A percentile compares a stretch with the other conserved stretches of the same genome.
Evolutionary conservation across 1,284 basidiomycete genomes (phyloP).

Genomic region (Lentinula novae-zelandiae): DNA sequence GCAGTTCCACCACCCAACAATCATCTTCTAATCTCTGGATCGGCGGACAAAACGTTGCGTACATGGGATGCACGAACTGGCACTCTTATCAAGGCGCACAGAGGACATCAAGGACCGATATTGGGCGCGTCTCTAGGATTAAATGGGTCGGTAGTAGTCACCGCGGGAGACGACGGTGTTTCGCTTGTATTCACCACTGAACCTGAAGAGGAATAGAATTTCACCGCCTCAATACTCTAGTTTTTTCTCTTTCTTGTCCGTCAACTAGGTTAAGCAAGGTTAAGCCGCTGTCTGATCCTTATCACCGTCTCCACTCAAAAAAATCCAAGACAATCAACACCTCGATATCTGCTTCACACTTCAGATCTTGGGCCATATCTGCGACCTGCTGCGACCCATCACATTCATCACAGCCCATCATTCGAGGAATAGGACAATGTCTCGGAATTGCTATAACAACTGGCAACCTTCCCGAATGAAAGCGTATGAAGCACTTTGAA

Average conservation of each 20-base stretch:
- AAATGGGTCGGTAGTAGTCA: slow-evolving; percentile 66
- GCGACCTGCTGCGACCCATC: too few species aligned
- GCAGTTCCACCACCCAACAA: slow-evolving; percentile 70
- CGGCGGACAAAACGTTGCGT: slow-evolving; percentile 81
- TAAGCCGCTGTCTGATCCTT: too few species aligned
- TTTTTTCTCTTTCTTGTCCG: not conserved
- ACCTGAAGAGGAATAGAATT: slow-evolving; percentile 25
- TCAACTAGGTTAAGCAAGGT: too few species aligned
- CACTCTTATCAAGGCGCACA: slow-evolving; percentile 72
- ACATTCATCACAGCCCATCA: too few species aligned
- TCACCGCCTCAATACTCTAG: not conserved
- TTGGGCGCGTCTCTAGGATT: slow-evolving; percentile 74
- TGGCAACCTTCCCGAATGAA: too few species aligned
- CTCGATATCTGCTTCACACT: too few species aligned
- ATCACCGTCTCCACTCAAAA: too few species aligned
- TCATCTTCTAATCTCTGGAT: slow-evolving; percentile 78
- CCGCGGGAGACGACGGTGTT: slow-evolving; percentile 83
- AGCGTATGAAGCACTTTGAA: too few species aligned
- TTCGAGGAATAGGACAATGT: too few species aligned
- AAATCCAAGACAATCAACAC: too few species aligned
- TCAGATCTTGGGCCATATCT: too few species aligned
- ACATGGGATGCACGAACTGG: slow-evolving; percentile 95
- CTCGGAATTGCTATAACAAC: too few species aligned
- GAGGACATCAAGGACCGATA: slow-evolving; percentile 82
- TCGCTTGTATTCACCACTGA: slow-evolving; percentile 79